Percentiles rank a stretch among this genome's conserved stretches.
Conservation (phyloP, 176 grass and related monocot species). For the Pontederia paniculata region DNA sequence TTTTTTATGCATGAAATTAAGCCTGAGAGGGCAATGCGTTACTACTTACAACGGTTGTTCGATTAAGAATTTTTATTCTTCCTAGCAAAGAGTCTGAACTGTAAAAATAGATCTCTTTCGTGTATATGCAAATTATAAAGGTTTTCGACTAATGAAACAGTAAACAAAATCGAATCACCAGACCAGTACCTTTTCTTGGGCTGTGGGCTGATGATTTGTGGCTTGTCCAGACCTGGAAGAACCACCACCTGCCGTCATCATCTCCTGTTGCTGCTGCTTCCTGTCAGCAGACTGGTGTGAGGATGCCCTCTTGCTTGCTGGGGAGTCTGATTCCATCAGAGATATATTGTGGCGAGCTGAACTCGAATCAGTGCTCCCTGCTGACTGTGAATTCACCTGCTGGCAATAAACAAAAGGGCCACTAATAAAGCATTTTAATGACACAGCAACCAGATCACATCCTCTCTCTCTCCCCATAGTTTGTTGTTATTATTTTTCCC, state of each 20-base stretch:
- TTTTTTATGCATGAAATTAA: too few relatives aligned
- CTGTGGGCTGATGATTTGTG: constrained; percentile 12
- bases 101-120: background rate
- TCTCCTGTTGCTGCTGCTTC: constrained; percentile 33
- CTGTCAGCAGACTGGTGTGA: constrained; percentile 19
- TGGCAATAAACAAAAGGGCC: constrained; percentile 6
- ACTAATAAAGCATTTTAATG: background rate
- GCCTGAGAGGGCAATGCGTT: too few relatives aligned
- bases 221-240: constrained; percentile 30
- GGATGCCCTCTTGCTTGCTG: constrained; percentile 36
- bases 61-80: too few relatives aligned
- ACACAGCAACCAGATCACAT: background rate
- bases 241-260: constrained; percentile 45
- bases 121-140: background rate
- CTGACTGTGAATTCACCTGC: constrained; percentile 32
- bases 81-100: background rate
- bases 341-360: background rate
- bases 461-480: background rate
- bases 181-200: constrained; percentile 51
- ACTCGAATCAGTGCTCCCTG: constrained; percentile 28
- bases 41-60: too few relatives aligned
- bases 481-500: background rate
- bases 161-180: background rate
- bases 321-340: constrained; percentile 7
- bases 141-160: background rate